A percentile compares a stretch with the other conserved stretches of the same genome.
Evolutionary conservation across 1,139 yeast species (phyloP).

Genomic region (Candida mesenterica): DNA sequence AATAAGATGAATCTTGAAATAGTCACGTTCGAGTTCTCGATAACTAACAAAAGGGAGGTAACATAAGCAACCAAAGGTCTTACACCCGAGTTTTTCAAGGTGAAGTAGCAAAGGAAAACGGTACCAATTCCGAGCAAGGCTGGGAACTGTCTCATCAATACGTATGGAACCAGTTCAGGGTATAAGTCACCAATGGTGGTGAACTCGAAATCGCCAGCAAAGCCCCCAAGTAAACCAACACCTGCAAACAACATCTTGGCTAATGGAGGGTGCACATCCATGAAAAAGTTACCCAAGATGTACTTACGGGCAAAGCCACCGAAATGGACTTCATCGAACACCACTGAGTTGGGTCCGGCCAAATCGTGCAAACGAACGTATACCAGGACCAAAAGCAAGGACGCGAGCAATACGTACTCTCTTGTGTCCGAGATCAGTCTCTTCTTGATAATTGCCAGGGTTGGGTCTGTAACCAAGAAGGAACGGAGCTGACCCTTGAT

Average conservation of each 20-base stretch:
- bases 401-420: conserved; percentile 38
- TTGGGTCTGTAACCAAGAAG: conserved; percentile 30
- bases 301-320: conserved; percentile 80
- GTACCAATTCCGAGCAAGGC: conserved; percentile 82
- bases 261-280: conserved; percentile 95
- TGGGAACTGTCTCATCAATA: conserved; percentile 82
- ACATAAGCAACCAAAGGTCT: conserved; percentile 71
- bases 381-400: conserved; percentile 53
- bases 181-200: conserved; percentile 65
- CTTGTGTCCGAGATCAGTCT: conserved; percentile 21
- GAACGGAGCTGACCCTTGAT: conserved; percentile 27
- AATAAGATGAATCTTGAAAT: conserved; percentile 86
- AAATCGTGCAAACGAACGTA: conserved; percentile 50
- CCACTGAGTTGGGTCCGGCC: conserved; percentile 73
- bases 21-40: conserved; percentile 86
- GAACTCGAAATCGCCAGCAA: conserved; percentile 72
- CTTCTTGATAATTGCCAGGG: conserved; percentile 18
- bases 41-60: conserved; percentile 63
- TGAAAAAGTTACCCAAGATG: conserved; percentile 68
- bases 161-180: conserved; percentile 66
- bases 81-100: conserved; percentile 84
- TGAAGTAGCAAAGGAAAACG: conserved; percentile 70
- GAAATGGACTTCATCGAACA: conserved; percentile 71
- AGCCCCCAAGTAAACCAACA: conserved; percentile 70
- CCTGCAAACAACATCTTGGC: conserved; percentile 88